These are phyloP conservation scores for Thalassiosira exigua DNA, from an alignment of 352 stramenopile species.

Conservation along the genomic window DNA sequence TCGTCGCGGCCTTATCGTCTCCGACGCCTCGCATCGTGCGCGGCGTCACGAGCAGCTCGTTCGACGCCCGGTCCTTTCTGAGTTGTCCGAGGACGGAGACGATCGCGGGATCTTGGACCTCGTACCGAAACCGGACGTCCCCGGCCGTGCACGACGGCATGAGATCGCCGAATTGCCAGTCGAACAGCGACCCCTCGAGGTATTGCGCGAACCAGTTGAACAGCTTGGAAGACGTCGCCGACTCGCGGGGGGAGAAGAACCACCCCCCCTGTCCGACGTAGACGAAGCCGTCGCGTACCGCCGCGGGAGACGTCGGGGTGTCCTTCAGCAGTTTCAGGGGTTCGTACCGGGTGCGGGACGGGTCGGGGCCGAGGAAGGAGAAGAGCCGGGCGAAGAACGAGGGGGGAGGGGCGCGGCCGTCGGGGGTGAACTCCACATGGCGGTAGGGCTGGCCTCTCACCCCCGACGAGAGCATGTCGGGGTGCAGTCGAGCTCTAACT, in stretches of 20 bases:
- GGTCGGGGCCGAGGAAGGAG: neutral
- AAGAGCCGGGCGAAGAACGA: slow-evolving; percentile 39
- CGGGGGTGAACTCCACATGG: too few species aligned
- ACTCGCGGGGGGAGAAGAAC: slow-evolving; percentile 50
- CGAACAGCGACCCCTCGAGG: slow-evolving; percentile 52
- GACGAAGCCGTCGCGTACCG: slow-evolving; percentile 43
- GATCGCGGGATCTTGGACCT: slow-evolving; percentile 37
- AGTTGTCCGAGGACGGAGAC: slow-evolving; percentile 43
- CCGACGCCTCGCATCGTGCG: slow-evolving; percentile 5
- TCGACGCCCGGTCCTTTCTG: neutral
- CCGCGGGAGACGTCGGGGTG: slow-evolving; percentile 15
- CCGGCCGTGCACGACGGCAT: slow-evolving; percentile 40
- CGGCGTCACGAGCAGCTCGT: slow-evolving; percentile 15
- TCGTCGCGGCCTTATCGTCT: neutral
- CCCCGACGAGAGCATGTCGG: too few species aligned
- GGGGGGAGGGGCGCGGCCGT: slow-evolving; percentile 22
- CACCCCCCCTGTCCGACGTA: slow-evolving; percentile 53
- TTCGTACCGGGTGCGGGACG: slow-evolving; percentile 34
- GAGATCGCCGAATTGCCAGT: slow-evolving; percentile 53
- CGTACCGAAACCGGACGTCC: slow-evolving; percentile 41
- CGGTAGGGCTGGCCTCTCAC: too few species aligned
- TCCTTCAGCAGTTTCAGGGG: slow-evolving; percentile 31
- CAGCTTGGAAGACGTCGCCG: slow-evolving; percentile 20
- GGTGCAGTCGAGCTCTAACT: too few species aligned
- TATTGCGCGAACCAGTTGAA: slow-evolving; percentile 60